Conservation (phyloP, 768 basidiomycete genomes). For the Psilocybe azurescens region DNA sequence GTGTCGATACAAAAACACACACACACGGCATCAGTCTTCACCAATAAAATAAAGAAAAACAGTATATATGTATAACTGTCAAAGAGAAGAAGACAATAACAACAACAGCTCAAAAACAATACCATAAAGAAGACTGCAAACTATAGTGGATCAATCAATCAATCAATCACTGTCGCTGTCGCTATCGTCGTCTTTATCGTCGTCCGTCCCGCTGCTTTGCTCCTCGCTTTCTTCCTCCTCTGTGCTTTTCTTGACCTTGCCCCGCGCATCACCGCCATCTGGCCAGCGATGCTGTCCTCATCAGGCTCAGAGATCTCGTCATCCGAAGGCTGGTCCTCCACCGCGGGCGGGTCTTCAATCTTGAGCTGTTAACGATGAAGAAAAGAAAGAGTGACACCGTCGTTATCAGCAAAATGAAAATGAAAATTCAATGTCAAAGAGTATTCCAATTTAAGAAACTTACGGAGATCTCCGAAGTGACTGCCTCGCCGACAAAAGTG, state of each 20-base stretch:
- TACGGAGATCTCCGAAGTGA: constrained; percentile 72
- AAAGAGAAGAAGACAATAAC: too few species aligned
- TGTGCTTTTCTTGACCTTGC: constrained; percentile 72
- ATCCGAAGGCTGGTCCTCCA: constrained; percentile 67
- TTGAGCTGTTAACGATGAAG: constrained; percentile 60
- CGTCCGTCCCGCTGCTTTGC: constrained; percentile 54
- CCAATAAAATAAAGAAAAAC: too few species aligned
- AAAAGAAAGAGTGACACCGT: too few species aligned
- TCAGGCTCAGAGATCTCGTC: constrained; percentile 99
- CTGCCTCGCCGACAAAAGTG: constrained; percentile 86
- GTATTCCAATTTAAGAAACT: constrained; percentile 30
- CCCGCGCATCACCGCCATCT: constrained; percentile 98
- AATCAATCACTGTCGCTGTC: constrained; percentile 40
- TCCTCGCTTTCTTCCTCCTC: constrained; percentile 62
- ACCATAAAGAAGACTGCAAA: too few species aligned
- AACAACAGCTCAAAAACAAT: too few species aligned
- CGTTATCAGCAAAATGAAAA: too few species aligned
- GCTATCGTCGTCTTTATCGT: constrained; percentile 56
- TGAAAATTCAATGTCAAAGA: neutral
- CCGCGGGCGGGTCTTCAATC: constrained; percentile 73
- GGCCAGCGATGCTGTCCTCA: constrained; percentile 94
- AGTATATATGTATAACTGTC: too few species aligned
- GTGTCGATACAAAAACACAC: too few species aligned
- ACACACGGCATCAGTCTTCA: too few species aligned
- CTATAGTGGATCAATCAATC: too few species aligned